Evolutionary conservation across 176 grass and related monocot species (phyloP).

Genomic region (Elaeis guineensis): DNA sequence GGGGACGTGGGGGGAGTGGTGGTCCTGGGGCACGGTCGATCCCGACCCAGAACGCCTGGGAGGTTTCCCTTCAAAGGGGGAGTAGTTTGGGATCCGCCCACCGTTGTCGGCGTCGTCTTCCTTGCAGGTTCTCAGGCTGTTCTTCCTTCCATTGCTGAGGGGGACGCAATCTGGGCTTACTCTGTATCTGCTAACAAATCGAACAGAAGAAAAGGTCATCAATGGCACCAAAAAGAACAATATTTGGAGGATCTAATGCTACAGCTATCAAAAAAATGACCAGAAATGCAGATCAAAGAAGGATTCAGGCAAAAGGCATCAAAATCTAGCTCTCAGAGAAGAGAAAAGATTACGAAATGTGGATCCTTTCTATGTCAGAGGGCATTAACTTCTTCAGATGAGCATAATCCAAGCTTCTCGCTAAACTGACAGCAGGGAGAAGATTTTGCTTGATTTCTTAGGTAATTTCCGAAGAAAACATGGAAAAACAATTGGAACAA

Average conservation of each 20-base stretch:
- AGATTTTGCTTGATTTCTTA: too few species aligned
- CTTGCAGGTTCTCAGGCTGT: constrained; percentile 4
- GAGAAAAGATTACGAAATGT: constrained; percentile 10
- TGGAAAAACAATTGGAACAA: too few species aligned
- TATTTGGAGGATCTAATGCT: neutral
- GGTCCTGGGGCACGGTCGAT: neutral
- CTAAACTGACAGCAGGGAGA: too few species aligned
- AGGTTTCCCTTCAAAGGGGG: neutral
- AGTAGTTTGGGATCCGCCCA: neutral
- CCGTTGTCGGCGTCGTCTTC: neutral
- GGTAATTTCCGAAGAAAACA: too few species aligned
- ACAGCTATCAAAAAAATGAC: too few species aligned
- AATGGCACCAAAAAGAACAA: neutral
- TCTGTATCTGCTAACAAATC: constrained; percentile 4
- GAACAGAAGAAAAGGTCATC: neutral
- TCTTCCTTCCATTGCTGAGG: constrained; percentile 8
- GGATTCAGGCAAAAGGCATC: neutral
- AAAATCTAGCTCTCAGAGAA: neutral
- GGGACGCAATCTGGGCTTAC: constrained; percentile 4
- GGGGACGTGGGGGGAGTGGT: neutral
- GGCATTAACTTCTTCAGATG: too few species aligned
- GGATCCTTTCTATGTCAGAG: neutral
- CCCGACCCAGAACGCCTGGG: neutral
- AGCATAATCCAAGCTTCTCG: too few species aligned
- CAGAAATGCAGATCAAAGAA: neutral